Evolutionary conservation across 768 basidiomycete genomes (phyloP).

Genomic region (Mycena amicta): DNA sequence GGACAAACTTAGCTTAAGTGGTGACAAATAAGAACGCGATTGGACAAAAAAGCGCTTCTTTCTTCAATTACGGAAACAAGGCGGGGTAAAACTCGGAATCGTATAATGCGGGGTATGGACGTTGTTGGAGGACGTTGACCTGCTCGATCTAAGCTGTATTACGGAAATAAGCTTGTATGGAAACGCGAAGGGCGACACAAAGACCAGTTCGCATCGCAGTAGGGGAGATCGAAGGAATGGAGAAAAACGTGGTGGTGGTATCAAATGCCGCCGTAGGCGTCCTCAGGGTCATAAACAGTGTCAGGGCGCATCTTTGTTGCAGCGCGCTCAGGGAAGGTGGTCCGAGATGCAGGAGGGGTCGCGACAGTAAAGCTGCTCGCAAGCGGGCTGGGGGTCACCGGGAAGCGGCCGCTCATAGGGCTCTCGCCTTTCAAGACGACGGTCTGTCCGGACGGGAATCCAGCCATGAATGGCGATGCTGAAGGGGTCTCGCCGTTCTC

Average conservation of each 20-base stretch:
- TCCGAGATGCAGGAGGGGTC: conserved; percentile 14
- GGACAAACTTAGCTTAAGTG: too few species aligned
- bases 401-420: conserved; percentile 34
- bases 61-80: not conserved
- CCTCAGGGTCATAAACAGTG: conserved; percentile 64
- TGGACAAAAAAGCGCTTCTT: not conserved
- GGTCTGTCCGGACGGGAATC: conserved; percentile 19
- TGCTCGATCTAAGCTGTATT: conserved; percentile 5
- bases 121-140: conserved; percentile 6
- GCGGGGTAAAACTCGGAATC: not conserved
- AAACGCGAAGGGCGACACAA: not conserved
- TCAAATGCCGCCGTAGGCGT: conserved; percentile 73
- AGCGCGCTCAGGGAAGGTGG: conserved; percentile 17
- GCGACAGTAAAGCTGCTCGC: conserved; percentile 35
- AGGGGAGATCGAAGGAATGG: not conserved
- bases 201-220: conserved; percentile 1
- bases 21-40: too few species aligned
- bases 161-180: not conserved
- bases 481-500: conserved; percentile 18
- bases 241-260: not conserved
- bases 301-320: conserved; percentile 9
- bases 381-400: conserved; percentile 42
- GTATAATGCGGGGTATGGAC: not conserved
- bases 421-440: conserved; percentile 21
- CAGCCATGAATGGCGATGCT: conserved; percentile 6